A percentile compares a stretch with the other conserved stretches of the same genome.
Evolutionary conservation across 805 yeast genomes (phyloP).

Genomic region (Nakazawaea molendinolei): DNA sequence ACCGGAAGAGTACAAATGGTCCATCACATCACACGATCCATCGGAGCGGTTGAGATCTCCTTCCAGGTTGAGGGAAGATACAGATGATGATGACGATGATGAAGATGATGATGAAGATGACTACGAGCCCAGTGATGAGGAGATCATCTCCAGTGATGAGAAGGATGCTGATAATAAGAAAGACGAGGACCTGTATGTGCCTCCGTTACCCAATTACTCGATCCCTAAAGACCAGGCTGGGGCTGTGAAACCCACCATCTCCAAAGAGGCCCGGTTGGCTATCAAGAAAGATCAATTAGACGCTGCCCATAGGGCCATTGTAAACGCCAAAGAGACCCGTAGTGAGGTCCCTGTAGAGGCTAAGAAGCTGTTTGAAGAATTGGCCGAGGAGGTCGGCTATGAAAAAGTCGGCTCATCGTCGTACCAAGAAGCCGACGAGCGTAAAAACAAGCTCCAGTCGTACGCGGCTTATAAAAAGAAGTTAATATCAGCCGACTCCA

Average conservation of each 20-base stretch:
- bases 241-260: slow-evolving; percentile 16
- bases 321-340: slow-evolving; percentile 42
- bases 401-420: slow-evolving; percentile 38
- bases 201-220: slow-evolving; percentile 51
- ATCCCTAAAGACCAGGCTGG: slow-evolving; percentile 14
- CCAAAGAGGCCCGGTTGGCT: slow-evolving; percentile 38
- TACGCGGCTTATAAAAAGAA: slow-evolving; percentile 53
- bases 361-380: slow-evolving; percentile 21
- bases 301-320: slow-evolving; percentile 53
- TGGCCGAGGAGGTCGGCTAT: slow-evolving; percentile 32
- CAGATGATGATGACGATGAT: slow-evolving; percentile 11
- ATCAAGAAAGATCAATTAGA: slow-evolving; percentile 48
- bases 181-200: slow-evolving; percentile 46
- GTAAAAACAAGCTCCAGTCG: slow-evolving; percentile 47
- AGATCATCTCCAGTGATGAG: slow-evolving; percentile 53
- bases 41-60: slow-evolving; percentile 45
- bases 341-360: slow-evolving; percentile 26
- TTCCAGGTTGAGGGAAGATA: slow-evolving; percentile 9
- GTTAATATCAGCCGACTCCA: slow-evolving; percentile 52
- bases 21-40: slow-evolving; percentile 69
- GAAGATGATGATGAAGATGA: slow-evolving; percentile 14
- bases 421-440: slow-evolving; percentile 41
- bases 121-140: slow-evolving; percentile 42
- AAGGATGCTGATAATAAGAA: slow-evolving; percentile 44
- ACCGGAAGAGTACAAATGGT: slow-evolving; percentile 37